Base-by-base conservation (phyloP, 345 rosid genomes). In the Sisymbrium altissimum region DNA sequence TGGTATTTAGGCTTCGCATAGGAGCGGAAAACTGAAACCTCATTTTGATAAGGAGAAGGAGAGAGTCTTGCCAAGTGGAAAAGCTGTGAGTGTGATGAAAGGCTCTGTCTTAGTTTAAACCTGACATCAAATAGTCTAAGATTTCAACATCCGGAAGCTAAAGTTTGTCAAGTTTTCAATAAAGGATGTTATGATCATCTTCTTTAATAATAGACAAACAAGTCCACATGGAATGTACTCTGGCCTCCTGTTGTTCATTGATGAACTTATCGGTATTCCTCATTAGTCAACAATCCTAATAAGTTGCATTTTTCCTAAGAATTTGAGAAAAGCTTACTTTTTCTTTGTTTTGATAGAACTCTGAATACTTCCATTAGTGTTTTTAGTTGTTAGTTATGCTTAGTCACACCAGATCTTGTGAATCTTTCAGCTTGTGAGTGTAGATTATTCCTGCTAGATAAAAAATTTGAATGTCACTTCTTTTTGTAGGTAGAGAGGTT, bases 31-130 rank as follows among this genome's bases (percentile, higher is more conserved):
- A 4, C 11, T 88, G 65, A 81, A 72, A 64, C 32, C 86, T 72
- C 84, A 81, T 52, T 41, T 84, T 13, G 85, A 86, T n/a, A 56
- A 80, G 81, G 57, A 66, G 70, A 81, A 54, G 9, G 79, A 80
- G 50, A 82, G 77, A 70, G 88, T 88, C 58, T 64, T 72, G 74
- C 79, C 88, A 62, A 81, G 68, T 10, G 86, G 97, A 15, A 84
- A 85, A 71, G 86, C 87, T 63, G 78, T 79, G 17, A 81, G 73
- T 39, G 82, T 83, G 39, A 88, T 85, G 89, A 74, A 80, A 63
- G 91, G 89, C 76, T 74, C 70, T 32, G 41, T 84, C 43, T 70
- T 87, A 9, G 90, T 75, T 44, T 90, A 79, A 60, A 3, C 46
- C 25, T 23, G 25, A 3, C 11, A 15, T 11, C 13, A 15, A 18